These are phyloP conservation scores for Pelargonium australe DNA, from an alignment of 441 rosid species.

Conservation along the genomic window DNA sequence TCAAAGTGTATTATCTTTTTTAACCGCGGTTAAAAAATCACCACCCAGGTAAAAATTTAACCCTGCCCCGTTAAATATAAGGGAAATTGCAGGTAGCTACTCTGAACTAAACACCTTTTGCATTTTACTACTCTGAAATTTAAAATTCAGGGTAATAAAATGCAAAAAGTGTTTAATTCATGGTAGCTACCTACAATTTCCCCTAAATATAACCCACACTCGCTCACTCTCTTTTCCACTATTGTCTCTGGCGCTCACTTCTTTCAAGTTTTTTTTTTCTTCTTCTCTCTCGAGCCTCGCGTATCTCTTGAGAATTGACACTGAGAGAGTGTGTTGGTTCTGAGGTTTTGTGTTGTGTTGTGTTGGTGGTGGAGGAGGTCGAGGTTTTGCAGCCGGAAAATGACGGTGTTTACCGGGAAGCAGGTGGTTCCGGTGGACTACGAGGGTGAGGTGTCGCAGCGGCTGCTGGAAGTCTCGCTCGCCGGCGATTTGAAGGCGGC, in stretches of 20 bases:
- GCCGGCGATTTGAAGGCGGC: slow-evolving; percentile 56
- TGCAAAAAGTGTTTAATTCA: no score
- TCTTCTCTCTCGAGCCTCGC: slow-evolving; percentile 34
- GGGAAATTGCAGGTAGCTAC: no score
- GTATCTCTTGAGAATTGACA: slow-evolving; percentile 17
- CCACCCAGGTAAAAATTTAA: no score
- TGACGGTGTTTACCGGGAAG: slow-evolving; percentile 76
- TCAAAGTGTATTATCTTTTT: no score
- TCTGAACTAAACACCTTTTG: no score
- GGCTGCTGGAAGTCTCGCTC: slow-evolving; percentile 68
- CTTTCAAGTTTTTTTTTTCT: slow-evolving; percentile 35
- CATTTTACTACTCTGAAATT: no score
- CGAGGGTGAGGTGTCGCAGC: slow-evolving; percentile 76
- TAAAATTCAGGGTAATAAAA: no score
- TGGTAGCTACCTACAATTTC: no score
- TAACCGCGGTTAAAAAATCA: no score
- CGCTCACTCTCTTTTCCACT: slow-evolving; percentile 14
- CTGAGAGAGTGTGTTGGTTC: neutral
- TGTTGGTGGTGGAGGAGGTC: no score
- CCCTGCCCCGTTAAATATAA: no score
- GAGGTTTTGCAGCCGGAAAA: slow-evolving; percentile 13
- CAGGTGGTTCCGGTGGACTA: slow-evolving; percentile 91
- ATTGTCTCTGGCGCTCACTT: slow-evolving; percentile 52
- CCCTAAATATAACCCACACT: slow-evolving; percentile 26
- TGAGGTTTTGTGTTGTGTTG: no score